These are phyloP conservation scores for Myrica gale DNA, from an alignment of 306 rosid genomes.

Conservation along the genomic window DNA sequence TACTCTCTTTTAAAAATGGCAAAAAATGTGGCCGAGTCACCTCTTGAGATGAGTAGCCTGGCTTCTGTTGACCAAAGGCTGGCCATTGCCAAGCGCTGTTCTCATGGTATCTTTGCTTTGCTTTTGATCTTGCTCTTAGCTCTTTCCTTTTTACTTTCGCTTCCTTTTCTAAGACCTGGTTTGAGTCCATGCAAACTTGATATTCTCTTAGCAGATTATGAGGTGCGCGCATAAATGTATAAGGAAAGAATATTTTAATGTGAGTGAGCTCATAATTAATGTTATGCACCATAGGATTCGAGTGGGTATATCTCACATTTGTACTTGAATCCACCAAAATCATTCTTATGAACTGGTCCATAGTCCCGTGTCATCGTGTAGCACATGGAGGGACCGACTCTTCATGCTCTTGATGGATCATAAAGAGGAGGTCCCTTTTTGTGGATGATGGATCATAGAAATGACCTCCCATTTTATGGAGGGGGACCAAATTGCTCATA, in stretches of 20 bases:
- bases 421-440: neutral
- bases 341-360: neutral
- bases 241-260: neutral
- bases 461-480: neutral
- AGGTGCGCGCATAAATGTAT: neutral
- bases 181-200: neutral
- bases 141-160: neutral
- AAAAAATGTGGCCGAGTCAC: slow-evolving; percentile 51
- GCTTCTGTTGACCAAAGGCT: slow-evolving; percentile 67
- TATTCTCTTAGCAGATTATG: neutral
- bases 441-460: neutral
- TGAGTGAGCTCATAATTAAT: neutral
- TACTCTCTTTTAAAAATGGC: slow-evolving; percentile 42
- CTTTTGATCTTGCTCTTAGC: neutral
- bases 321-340: slow-evolving; percentile 11
- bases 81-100: slow-evolving; percentile 80
- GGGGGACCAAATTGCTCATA: slow-evolving; percentile 18
- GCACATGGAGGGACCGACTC: neutral
- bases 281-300: no score
- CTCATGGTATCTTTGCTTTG: slow-evolving; percentile 47
- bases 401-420: slow-evolving; percentile 7
- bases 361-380: slow-evolving; percentile 6
- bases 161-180: neutral
- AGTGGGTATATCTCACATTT: neutral
- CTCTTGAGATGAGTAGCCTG: slow-evolving; percentile 52